phyloP scores from a whole-genome alignment of 345 rosid genomes.

The Lepidium sativum region DNA sequence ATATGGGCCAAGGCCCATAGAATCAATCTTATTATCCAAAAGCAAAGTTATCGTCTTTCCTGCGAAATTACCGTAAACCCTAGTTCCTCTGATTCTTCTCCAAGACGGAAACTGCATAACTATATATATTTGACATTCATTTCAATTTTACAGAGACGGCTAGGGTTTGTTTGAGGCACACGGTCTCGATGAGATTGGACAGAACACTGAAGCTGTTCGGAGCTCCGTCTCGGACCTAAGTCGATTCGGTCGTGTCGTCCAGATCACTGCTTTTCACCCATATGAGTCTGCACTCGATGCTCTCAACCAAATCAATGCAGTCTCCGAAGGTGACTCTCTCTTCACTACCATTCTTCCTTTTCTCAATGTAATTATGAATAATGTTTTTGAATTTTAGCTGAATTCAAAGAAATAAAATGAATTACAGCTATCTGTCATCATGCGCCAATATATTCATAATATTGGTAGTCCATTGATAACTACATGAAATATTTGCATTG shows the following conservation, averaged over 20 bases:
- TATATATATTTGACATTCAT: neutral
- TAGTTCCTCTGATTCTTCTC: neutral
- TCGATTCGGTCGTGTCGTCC: conserved; percentile 71
- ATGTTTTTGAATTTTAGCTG: neutral
- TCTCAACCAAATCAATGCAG: conserved; percentile 72
- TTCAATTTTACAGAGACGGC: conserved; percentile 24
- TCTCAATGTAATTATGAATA: too few species aligned
- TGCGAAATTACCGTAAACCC: conserved; percentile 8
- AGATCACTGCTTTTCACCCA: conserved; percentile 66
- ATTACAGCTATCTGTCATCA: too few species aligned
- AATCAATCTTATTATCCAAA: neutral
- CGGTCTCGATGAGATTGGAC: conserved; percentile 77
- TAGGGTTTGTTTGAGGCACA: conserved; percentile 45
- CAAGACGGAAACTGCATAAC: neutral
- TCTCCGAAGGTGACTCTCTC: conserved; percentile 54
- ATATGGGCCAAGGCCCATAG: neutral
- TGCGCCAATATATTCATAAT: too few species aligned
- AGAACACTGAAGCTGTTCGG: conserved; percentile 73
- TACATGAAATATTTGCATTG: neutral
- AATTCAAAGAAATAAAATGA: too few species aligned
- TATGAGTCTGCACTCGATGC: conserved; percentile 62
- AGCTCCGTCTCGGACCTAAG: conserved; percentile 58
- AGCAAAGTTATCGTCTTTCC: neutral
- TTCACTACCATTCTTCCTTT: too few species aligned
- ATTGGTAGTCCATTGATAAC: too few species aligned